phyloP scores from a whole-genome alignment of 305 asterid genomes.

The Fraxinus greggii region DNA sequence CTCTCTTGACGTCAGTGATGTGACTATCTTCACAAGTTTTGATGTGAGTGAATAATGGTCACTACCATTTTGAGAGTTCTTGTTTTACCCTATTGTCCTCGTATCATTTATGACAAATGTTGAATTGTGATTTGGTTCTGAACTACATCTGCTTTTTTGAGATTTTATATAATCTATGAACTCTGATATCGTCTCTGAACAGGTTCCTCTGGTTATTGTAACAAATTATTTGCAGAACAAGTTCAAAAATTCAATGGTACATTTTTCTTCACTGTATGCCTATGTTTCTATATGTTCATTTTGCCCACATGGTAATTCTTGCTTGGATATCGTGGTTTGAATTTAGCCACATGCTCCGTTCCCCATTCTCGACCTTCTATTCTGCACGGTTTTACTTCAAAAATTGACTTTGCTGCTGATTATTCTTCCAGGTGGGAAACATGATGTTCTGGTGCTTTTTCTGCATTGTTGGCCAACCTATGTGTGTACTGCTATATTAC shows the following conservation, averaged over 20 bases:
- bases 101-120: background rate
- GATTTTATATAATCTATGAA: background rate
- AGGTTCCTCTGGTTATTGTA: constrained; percentile 87
- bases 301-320: background rate
- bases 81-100: background rate
- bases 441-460: constrained; percentile 92
- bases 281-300: background rate
- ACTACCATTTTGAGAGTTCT: background rate
- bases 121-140: background rate
- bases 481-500: constrained; percentile 83
- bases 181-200: constrained; percentile 27
- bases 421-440: constrained; percentile 77
- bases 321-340: background rate
- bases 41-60: background rate
- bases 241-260: constrained; percentile 86
- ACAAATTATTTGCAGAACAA: constrained; percentile 84
- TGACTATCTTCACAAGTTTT: background rate
- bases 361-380: background rate
- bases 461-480: constrained; percentile 93
- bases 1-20: background rate
- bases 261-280: constrained; percentile 15
- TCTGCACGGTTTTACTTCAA: background rate
- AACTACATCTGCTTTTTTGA: background rate
- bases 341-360: background rate
- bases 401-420: background rate